Base-by-base conservation (phyloP, 257 asterid genomes). In the Penstemon eatonii region DNA sequence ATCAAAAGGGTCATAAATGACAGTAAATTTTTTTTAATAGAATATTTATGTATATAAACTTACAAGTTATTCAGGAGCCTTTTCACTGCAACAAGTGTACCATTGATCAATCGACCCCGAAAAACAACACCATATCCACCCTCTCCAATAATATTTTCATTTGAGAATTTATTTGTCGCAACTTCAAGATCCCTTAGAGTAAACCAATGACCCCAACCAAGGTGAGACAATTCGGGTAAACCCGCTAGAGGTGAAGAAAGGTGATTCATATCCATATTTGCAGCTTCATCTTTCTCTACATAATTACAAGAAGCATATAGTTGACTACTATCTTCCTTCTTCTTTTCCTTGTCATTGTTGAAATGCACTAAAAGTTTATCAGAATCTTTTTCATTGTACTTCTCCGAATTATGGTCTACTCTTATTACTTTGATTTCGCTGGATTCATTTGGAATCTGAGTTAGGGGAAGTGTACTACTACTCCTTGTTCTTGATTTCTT, bases 171-270 rank as follows among this genome's bases (percentile, higher is more conserved):
- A 55, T 84, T 45, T 0, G 96, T 87, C 9, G 96, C 90, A 7
- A 69, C 52, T 67, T 87, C 95, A 5, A 92, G 87, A 56, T 92
- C 98, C 74, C 98, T 85, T 10, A 92, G 77, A 3, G 96, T 89
- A 76, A 86, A 92, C 98, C 98, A 92, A 38, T 87, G 92, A 38
- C 98, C 98, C 98, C 98, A 92, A 15, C 94, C 98, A 40, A 89
- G 90, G 54, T 87, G 96, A 52, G 96, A 85, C 45, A 89, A 77
- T 81, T 89, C 96, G 11, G 96, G 94, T 36, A 88, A 76, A 40
- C 95, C 95, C 0, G 84, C 76, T 63, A 86, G 70, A 65, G 93
- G 95, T 25, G 95, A 86, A 12, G 81, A 10, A 62, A 68, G 5
- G 72, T 53, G 9, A 45, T 42, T n/a, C 79, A 71, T 25, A 25